phyloP scores from a whole-genome alignment of 441 rosid species.

The Daphne laureola region DNA sequence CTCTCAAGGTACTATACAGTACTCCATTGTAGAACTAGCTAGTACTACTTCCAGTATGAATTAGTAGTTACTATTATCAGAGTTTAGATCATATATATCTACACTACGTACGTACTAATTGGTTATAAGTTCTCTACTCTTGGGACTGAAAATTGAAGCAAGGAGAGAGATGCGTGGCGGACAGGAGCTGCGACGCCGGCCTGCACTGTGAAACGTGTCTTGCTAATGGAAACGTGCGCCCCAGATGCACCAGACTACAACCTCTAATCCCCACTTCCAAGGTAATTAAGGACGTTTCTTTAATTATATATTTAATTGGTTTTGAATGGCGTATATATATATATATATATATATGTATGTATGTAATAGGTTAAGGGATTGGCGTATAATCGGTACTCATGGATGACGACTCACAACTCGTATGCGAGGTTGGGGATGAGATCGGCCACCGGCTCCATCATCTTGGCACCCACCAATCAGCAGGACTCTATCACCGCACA shows the following conservation, averaged over 20 bases:
- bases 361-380: slow-evolving; percentile 29
- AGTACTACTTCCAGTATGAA: too few relatives aligned
- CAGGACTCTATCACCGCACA: slow-evolving; percentile 54
- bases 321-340: too few relatives aligned
- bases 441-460: slow-evolving; percentile 42
- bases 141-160: too few relatives aligned
- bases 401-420: slow-evolving; percentile 66
- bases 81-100: too few relatives aligned
- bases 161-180: slow-evolving; percentile 38
- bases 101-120: too few relatives aligned
- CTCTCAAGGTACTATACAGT: too few relatives aligned
- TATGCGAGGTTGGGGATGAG: slow-evolving; percentile 38
- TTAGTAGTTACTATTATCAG: too few relatives aligned
- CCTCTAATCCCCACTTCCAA: slow-evolving; percentile 40
- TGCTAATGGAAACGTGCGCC: slow-evolving; percentile 39
- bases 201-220: slow-evolving; percentile 54
- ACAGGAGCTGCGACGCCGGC: slow-evolving; percentile 39
- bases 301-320: too few relatives aligned
- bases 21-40: too few relatives aligned
- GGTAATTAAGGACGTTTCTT: too few relatives aligned
- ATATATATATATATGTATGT: background rate
- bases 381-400: slow-evolving; percentile 55
- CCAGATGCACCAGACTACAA: slow-evolving; percentile 47
- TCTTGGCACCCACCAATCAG: slow-evolving; percentile 49
- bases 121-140: too few relatives aligned